phyloP scores from a whole-genome alignment of 768 basidiomycete genomes.

The Amanita phalloides region DNA sequence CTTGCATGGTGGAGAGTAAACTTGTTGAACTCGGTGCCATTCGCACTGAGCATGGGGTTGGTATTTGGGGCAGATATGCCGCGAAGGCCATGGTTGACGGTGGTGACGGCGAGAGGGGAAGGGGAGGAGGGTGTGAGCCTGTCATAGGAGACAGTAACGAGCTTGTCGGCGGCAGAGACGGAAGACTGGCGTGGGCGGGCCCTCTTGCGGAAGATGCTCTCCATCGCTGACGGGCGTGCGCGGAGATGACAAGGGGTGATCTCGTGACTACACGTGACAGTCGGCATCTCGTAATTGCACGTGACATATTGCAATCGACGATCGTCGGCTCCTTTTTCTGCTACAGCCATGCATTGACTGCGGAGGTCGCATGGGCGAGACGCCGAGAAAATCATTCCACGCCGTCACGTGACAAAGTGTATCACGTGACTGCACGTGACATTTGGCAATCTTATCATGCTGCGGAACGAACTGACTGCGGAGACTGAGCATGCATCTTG shows the following conservation, averaged over 20 bases:
- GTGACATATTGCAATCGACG: not conserved
- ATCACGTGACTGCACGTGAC: no score
- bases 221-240: conserved; percentile 31
- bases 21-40: conserved; percentile 65
- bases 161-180: conserved; percentile 39
- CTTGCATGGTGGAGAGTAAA: conserved; percentile 39
- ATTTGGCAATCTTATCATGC: conserved; percentile 7
- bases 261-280: no score
- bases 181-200: conserved; percentile 53
- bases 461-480: conserved; percentile 11
- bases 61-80: conserved; percentile 78
- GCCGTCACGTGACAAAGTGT: no score
- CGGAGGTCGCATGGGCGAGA: no score
- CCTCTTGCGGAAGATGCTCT: conserved; percentile 57
- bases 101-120: conserved; percentile 48
- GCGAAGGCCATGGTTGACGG: conserved; percentile 44
- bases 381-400: no score
- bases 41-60: conserved; percentile 64
- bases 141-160: conserved; percentile 67
- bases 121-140: conserved; percentile 44
- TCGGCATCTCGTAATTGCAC: no score
- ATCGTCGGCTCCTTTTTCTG: no score
- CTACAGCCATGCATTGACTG: no score
- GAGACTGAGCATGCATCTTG: conserved; percentile 14
- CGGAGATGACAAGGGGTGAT: no score